Evolutionary conservation across 805 yeast genomes (phyloP).

Genomic region (Scheffersomyces spartinae): DNA sequence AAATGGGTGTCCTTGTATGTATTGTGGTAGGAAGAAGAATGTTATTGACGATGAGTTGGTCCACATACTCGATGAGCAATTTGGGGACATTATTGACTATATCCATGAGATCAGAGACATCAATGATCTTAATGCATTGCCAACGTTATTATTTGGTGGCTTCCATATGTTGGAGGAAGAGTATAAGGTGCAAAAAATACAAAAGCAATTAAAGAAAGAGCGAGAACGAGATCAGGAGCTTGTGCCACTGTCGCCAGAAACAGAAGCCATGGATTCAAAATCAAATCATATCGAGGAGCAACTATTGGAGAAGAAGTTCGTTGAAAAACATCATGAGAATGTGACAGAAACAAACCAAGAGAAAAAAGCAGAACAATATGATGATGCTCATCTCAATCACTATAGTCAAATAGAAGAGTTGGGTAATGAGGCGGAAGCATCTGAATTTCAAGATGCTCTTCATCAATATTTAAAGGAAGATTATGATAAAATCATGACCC

Average conservation of each 20-base stretch:
- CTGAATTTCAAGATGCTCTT: no score
- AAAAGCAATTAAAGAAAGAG: constrained; percentile 5
- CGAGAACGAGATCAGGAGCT: neutral
- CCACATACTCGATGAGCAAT: constrained; percentile 57
- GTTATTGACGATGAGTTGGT: constrained; percentile 72
- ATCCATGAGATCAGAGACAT: constrained; percentile 28
- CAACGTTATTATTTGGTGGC: constrained; percentile 23
- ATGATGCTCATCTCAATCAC: constrained; percentile 9
- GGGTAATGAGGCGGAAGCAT: no score
- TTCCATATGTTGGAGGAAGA: constrained; percentile 24
- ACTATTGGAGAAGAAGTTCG: constrained; percentile 10
- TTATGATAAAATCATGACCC: no score
- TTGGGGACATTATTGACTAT: constrained; percentile 32
- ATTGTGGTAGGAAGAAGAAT: constrained; percentile 64
- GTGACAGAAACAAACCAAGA: constrained; percentile 1
- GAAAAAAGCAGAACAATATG: constrained; percentile 1
- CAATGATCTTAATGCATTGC: constrained; percentile 23
- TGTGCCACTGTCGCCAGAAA: neutral
- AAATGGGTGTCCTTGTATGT: constrained; percentile 51
- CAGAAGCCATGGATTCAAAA: no score
- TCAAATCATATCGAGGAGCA: neutral
- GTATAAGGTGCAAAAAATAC: constrained; percentile 17
- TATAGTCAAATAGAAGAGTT: no score
- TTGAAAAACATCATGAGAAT: constrained; percentile 5
- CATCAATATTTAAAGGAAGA: no score